These are phyloP conservation scores for Phialophora chinensis DNA, from an alignment of 2,329 filamentous ascomycete species.

Conservation along the genomic window DNA sequence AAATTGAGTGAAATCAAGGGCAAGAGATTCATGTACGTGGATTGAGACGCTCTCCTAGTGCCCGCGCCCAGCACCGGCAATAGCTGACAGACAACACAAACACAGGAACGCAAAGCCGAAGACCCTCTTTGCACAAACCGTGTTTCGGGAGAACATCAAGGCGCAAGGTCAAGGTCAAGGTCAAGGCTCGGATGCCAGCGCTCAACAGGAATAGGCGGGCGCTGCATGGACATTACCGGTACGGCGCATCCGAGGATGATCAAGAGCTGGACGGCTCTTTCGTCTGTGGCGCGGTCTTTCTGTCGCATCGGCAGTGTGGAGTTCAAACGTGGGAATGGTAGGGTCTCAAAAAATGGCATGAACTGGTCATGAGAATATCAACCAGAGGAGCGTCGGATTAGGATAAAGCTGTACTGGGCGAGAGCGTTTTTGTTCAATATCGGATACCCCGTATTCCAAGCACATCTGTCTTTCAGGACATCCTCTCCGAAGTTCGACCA, in stretches of 20 bases:
- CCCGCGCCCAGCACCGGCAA: not conserved
- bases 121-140: slow-evolving; percentile 53
- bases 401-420: not conserved
- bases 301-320: not conserved
- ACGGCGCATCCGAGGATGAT: not conserved
- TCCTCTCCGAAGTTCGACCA: too few species aligned
- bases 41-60: slow-evolving; percentile 7
- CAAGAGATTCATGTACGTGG: slow-evolving; percentile 50
- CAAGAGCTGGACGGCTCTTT: not conserved
- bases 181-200: not conserved
- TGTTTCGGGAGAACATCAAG: slow-evolving; percentile 48
- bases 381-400: not conserved
- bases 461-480: not conserved
- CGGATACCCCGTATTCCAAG: not conserved
- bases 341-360: not conserved
- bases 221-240: not conserved
- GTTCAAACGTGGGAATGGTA: not conserved
- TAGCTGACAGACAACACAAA: not conserved
- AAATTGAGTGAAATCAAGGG: slow-evolving; percentile 57
- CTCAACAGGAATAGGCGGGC: not conserved
- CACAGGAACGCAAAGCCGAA: slow-evolving; percentile 44
- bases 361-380: not conserved
- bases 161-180: not conserved
- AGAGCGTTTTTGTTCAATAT: not conserved
- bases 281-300: not conserved